Evolutionary conservation across 176 grass and related monocot genomes (phyloP).

Genomic region (Zoysia pacifica): DNA sequence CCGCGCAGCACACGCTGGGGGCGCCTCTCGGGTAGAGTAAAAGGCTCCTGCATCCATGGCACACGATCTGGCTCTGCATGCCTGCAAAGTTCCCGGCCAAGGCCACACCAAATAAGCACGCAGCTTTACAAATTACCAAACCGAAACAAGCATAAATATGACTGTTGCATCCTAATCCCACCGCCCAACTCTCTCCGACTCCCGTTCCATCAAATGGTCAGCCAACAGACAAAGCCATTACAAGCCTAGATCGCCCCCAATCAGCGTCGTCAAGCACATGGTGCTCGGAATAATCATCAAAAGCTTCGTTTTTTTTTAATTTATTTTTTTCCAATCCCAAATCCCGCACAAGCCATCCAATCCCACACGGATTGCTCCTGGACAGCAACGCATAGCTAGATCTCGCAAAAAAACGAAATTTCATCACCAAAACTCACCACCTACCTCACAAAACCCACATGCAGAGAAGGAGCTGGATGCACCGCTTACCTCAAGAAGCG

Average conservation of each 20-base stretch:
- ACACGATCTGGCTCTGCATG: constrained; percentile 90
- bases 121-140: neutral
- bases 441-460: neutral
- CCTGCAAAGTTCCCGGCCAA: constrained; percentile 40
- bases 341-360: neutral
- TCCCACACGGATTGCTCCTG: neutral
- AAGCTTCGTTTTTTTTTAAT: neutral
- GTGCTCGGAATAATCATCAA: neutral
- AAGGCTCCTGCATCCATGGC: constrained; percentile 75
- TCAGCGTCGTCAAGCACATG: neutral
- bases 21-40: constrained; percentile 71
- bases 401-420: neutral
- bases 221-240: neutral
- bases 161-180: constrained; percentile 1
- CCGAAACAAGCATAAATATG: neutral
- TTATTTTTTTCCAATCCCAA: too few species aligned
- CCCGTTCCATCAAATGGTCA: neutral
- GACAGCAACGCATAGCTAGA: neutral
- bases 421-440: neutral
- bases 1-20: constrained; percentile 62
- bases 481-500: constrained; percentile 40
- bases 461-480: neutral
- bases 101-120: neutral
- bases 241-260: neutral
- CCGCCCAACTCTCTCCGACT: neutral